phyloP scores from a whole-genome alignment of 139 green algal genomes.

The Chlorella sp. region DNA sequence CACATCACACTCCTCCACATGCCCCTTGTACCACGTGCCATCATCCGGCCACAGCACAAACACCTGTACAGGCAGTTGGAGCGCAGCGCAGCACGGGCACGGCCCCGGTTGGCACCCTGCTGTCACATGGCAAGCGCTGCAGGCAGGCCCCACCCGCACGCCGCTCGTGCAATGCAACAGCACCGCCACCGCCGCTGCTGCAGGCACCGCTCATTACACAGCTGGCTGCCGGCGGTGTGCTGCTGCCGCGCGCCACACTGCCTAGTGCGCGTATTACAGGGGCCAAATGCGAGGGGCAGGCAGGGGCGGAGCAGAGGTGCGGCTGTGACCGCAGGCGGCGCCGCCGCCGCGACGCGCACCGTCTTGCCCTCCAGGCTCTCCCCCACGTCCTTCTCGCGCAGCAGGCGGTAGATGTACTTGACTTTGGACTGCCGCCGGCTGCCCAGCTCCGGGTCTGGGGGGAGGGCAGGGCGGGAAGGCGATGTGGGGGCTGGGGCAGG shows the following conservation, averaged over 20 bases:
- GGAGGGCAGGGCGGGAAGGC: too few relatives aligned
- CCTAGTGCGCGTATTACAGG: background rate
- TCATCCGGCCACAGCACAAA: conserved; percentile 56
- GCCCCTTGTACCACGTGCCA: conserved; percentile 48
- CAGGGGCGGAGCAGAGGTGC: background rate
- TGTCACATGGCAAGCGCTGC: background rate
- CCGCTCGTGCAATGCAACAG: too few relatives aligned
- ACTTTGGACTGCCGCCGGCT: conserved; percentile 18
- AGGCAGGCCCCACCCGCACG: background rate
- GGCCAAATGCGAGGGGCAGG: background rate
- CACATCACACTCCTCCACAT: conserved; percentile 37
- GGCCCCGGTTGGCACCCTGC: background rate
- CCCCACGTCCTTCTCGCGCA: conserved; percentile 6
- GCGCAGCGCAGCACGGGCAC: background rate
- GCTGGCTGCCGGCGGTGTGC: too few relatives aligned
- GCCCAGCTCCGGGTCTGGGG: conserved; percentile 8
- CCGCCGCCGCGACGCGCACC: conserved; percentile 7
- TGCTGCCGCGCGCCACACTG: background rate
- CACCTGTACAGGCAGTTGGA: conserved; percentile 29
- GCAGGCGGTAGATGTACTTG: conserved; percentile 34
- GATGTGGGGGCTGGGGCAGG: too few relatives aligned
- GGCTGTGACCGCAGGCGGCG: background rate
- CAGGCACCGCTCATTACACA: too few relatives aligned
- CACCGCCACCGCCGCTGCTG: too few relatives aligned
- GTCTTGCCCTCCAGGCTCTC: conserved; percentile 27